Base-by-base conservation (phyloP, 1,284 basidiomycete genomes). In the Coriolopsis trogii region DNA sequence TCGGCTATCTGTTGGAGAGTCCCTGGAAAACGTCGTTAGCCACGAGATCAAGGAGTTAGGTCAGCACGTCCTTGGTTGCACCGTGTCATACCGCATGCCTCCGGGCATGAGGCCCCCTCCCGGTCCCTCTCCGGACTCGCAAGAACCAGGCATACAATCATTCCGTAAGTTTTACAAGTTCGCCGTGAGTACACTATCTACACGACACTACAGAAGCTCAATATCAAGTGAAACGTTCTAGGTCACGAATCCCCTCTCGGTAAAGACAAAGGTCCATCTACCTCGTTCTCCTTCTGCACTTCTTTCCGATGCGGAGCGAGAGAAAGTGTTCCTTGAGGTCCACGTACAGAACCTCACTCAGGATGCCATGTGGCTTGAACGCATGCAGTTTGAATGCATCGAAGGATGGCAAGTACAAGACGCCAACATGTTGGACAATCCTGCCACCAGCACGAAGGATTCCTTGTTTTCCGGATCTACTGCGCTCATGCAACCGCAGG, bases 91-190 rank as follows among this genome's bases (percentile, higher is more conserved):
- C 70, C 80, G 78, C 16, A 70, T 85, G 21, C 87, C 88, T 6
- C 75, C 77, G 20, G 77, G 78, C 55, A 69, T 75, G 47, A 76
- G 78, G 13, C 72, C 76, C n/a, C 66, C 76, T 8, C 71, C 76
- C 1, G 73, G 71, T 12, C 68, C 74, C 16, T 67, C 73, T 1
- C 76, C 81, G 37, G 77, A 80, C 37, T 70, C 75, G 1, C 70
- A 73, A n/a, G 85, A 89, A 63, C 79, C 84, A 3, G 71, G 65
- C 25, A 56, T 87, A 26, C 82, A 89, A 64, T 85, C 84, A 28
- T 91, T 94, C 66, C 80, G 89, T 53, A 91, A 93, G 65, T 94
- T 91, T 71, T 91, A 93, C 73, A 94, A 93, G 68, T 95, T 94
- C 68, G 82, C 80, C 33, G 92, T 93, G 65, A 67, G 88, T 80